Evolutionary conservation across 129 eudicot genomes (phyloP), one percentile per base, ranked within the genome.

Genomic region (Lactuca sativa): DNA sequence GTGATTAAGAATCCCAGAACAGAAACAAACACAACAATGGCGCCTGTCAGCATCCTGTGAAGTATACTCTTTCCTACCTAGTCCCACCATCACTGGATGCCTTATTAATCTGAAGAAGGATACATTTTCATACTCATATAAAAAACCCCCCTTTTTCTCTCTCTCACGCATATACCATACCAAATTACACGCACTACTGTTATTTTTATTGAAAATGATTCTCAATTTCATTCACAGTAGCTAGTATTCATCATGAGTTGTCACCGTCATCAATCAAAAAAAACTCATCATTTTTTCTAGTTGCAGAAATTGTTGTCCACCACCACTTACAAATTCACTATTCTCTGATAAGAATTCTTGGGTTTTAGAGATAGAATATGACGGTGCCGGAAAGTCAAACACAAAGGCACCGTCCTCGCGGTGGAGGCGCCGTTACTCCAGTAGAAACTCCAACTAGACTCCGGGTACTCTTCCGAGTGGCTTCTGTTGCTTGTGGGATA

Each of bases 401-500:
- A 62, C 86, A 40, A 25, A 51, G 82, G 51, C 54, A 54, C 56
- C 76, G 76, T 48, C 44, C 60, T 56, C 30, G 76, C 25, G 38
- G 43, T 53, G 63, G 30, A 4, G 66, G 37, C 47, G 38, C 64
- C 31, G 57, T 15, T 44, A 43, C 41, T 25, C 81, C 79, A 56
- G 80, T 41, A 52, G 80, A 75, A 41, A 43, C 64, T 40, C 81
- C 81, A 31, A 14, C 82, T n/a, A 60, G 82, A 0, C 83, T 90
- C 9, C 82, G 91, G 7, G 52, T 79, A 2, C 88, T 93, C 2
- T 44, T 93, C 66, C 82, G 92, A 14, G 99, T 93, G 0, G 87
- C 99, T 0, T 93, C 99, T 9, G 95, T 93, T 3, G 97, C 99
- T 0, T 80, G 97, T 38, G 99, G 99, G 9, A 93, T 93, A 9